Evolutionary conservation across 805 yeast species (phyloP).

Genomic region (Cyberlindnera subsufficiens): DNA sequence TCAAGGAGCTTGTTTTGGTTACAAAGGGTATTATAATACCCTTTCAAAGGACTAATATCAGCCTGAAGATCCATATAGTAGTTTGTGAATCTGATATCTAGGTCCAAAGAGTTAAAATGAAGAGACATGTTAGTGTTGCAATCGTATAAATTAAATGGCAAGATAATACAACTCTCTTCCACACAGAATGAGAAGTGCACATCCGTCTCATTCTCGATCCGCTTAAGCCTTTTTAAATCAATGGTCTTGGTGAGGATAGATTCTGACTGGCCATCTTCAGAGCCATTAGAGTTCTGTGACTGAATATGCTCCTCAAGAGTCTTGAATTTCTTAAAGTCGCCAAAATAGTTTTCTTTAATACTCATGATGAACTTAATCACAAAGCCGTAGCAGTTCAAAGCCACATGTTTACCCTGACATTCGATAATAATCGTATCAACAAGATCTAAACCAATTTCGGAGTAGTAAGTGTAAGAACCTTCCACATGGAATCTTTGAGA

Average conservation of each 20-base stretch:
- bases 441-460: conserved; percentile 54
- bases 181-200: conserved; percentile 68
- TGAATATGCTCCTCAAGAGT: conserved; percentile 77
- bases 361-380: conserved; percentile 69
- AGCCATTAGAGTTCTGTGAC: background rate
- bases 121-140: conserved; percentile 55
- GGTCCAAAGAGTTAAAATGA: conserved; percentile 57
- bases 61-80: conserved; percentile 92
- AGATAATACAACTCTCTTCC: conserved; percentile 58
- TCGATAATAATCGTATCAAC: conserved; percentile 65
- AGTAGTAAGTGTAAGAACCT: conserved; percentile 63
- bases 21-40: conserved; percentile 20
- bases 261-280: background rate
- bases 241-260: background rate
- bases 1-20: conserved; percentile 12
- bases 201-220: conserved; percentile 70
- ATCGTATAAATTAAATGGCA: conserved; percentile 72
- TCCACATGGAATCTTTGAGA: conserved; percentile 52
- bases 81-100: conserved; percentile 82
- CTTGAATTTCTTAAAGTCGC: conserved; percentile 74
- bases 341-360: conserved; percentile 84
- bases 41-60: conserved; percentile 54
- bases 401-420: conserved; percentile 59
- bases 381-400: conserved; percentile 73
- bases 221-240: conserved; percentile 22